A percentile compares a stretch with the other conserved stretches of the same genome.
phyloP scores from a whole-genome alignment of 345 rosid species.

The Combretum micranthum region DNA sequence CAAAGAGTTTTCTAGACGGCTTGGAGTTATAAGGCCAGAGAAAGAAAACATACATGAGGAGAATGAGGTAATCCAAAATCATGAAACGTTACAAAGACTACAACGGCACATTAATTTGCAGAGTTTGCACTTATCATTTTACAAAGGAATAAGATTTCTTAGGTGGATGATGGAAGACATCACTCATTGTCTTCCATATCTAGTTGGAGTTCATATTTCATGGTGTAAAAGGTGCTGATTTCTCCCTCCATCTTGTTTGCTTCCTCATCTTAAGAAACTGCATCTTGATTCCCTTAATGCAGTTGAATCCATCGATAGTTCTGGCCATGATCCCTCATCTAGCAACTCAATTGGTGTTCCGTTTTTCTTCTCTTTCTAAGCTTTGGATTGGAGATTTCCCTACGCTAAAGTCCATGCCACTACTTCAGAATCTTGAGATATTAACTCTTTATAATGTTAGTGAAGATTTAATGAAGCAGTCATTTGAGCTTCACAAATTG shows the following conservation, averaged over 20 bases:
- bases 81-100: slow-evolving; percentile 1
- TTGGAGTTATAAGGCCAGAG: not conserved
- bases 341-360: not conserved
- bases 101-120: slow-evolving; percentile 5
- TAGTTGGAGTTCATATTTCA: not conserved
- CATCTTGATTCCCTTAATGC: not conserved
- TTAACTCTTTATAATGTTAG: too few relatives aligned
- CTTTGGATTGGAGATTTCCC: slow-evolving; percentile 1
- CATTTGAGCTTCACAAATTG: too few relatives aligned
- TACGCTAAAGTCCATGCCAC: not conserved
- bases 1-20: not conserved
- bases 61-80: not conserved
- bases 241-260: slow-evolving; percentile 6
- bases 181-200: not conserved
- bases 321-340: not conserved
- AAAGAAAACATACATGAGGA: not conserved
- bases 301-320: not conserved
- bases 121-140: not conserved
- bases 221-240: not conserved
- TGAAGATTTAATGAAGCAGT: too few relatives aligned
- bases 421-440: not conserved
- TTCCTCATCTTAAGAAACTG: slow-evolving; percentile 3
- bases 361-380: not conserved
- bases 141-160: too few relatives aligned
- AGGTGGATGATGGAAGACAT: too few relatives aligned